Conservation (phyloP, 1,284 basidiomycete species). For the Tilletiopsis washingtonensis region DNA sequence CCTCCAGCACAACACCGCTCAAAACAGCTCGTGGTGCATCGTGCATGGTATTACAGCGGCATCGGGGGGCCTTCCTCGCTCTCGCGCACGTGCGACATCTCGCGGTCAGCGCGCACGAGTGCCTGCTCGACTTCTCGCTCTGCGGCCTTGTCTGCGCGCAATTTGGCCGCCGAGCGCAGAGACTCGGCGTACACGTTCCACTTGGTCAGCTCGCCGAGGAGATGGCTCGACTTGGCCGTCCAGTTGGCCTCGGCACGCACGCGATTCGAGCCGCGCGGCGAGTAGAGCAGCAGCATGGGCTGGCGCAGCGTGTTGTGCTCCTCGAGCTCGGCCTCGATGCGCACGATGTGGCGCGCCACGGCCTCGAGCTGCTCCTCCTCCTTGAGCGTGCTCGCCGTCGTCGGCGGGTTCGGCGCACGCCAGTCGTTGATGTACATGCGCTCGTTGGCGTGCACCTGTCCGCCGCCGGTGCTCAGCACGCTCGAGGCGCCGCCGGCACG, state of each 20-base stretch:
- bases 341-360: conserved; percentile 29
- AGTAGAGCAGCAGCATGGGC: conserved; percentile 73
- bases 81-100: conserved; percentile 6
- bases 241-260: conserved; percentile 77
- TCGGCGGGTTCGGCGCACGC: conserved; percentile 77
- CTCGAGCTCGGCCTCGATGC: conserved; percentile 69
- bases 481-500: not conserved
- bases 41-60: no score
- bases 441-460: conserved; percentile 52
- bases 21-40: no score
- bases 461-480: not conserved
- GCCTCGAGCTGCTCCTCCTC: conserved; percentile 67
- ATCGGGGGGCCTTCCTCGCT: conserved; percentile 7
- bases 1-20: no score
- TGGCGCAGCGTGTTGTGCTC: conserved; percentile 73
- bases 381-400: conserved; percentile 72
- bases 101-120: conserved; percentile 14
- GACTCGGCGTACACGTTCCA: conserved; percentile 92
- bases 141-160: conserved; percentile 18
- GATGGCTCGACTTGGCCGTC: conserved; percentile 79
- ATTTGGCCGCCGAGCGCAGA: conserved; percentile 48
- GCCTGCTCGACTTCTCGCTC: conserved; percentile 22
- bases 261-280: conserved; percentile 64
- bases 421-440: conserved; percentile 82
- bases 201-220: conserved; percentile 85